Evolutionary conservation across 768 basidiomycete genomes (phyloP).

Genomic region (Lentinula raphanica): DNA sequence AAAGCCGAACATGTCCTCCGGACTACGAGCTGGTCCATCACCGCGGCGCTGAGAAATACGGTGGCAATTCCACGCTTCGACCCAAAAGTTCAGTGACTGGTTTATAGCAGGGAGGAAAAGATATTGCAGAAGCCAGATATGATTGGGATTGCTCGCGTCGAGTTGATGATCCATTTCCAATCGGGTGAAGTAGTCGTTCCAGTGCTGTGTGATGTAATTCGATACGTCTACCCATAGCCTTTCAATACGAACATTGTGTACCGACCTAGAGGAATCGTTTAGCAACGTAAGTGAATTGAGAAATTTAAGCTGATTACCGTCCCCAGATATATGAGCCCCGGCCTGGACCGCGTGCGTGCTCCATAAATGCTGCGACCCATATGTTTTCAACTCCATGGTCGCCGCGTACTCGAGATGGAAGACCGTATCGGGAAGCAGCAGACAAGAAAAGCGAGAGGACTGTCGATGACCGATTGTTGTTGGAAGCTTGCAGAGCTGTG

Average conservation of each 20-base stretch:
- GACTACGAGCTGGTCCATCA: too few relatives aligned
- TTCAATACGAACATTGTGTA: slow-evolving; percentile 24
- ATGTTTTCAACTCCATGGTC: slow-evolving; percentile 25
- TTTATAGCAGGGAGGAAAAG: slow-evolving; percentile 16
- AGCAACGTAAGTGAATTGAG: neutral
- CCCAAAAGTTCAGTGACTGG: slow-evolving; percentile 18
- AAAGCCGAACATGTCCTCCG: slow-evolving; percentile 19
- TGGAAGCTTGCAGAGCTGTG: too few relatives aligned
- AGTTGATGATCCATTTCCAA: slow-evolving; percentile 19
- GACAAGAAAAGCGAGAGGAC: slow-evolving; percentile 14
- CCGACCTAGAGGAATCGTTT: slow-evolving; percentile 11
- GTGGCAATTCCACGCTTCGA: too few relatives aligned
- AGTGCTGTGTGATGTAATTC: slow-evolving; percentile 16
- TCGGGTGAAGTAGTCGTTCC: slow-evolving; percentile 20
- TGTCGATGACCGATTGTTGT: too few relatives aligned
- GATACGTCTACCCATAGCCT: too few relatives aligned
- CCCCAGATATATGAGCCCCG: slow-evolving; percentile 24
- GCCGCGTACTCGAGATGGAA: slow-evolving; percentile 17
- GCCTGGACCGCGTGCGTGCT: slow-evolving; percentile 16
- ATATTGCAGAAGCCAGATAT: too few relatives aligned
- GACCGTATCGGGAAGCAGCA: too few relatives aligned
- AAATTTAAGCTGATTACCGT: slow-evolving; percentile 8
- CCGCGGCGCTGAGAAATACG: too few relatives aligned
- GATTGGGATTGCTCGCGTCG: slow-evolving; percentile 12
- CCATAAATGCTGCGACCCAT: slow-evolving; percentile 22